Evolutionary conservation across 116 monocot species (phyloP), one percentile per base, ranked within the genome.

Genomic region (Iris pallida): DNA sequence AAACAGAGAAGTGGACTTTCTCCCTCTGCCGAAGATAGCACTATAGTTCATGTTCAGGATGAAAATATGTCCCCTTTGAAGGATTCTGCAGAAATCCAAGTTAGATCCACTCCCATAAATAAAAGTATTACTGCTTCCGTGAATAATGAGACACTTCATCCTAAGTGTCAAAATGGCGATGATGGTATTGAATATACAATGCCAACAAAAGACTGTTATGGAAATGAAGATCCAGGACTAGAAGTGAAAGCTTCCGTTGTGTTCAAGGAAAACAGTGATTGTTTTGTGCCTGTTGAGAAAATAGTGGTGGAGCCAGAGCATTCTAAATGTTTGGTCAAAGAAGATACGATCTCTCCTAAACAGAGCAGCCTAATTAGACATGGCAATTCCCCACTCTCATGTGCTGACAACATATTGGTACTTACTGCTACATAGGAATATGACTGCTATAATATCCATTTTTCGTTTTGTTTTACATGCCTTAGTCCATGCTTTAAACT

Each of bases 311-410:
- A 49, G 8, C 52, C 64, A 43, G 70, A 68, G 12, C 41, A 71
- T 55, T 41, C 45, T 68, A 79, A 82, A 51, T 45, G 40, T 47
- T 43, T 68, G 66, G 40, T 76, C 56, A 70, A 79, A 9, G 80
- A 82, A 63, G 69, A 71, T 72, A 57, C 76, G 13, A 54, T 80
- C 45, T 61, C 53, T 49, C 42, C 43, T 8, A 66, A 63, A 57
- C 15, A 81, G 61, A 72, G 47, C 58, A 68, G 76, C 41, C 42
- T 17, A 11, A 12, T 16, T 52, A 55, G 53, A 18, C 2, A 8
- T 64, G 47, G 52, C 51, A 53, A 68, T 77, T 45, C 18, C 4
- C 43, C 44, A 5, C 11, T 61, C 20, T 43, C 65, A 11, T 20
- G n/a, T 44, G 15, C 20, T 51, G 66, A 48, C n/a, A 73, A 74